phyloP scores from a whole-genome alignment of 1,139 yeast species.

The Saccharomyces hybrid region DNA sequence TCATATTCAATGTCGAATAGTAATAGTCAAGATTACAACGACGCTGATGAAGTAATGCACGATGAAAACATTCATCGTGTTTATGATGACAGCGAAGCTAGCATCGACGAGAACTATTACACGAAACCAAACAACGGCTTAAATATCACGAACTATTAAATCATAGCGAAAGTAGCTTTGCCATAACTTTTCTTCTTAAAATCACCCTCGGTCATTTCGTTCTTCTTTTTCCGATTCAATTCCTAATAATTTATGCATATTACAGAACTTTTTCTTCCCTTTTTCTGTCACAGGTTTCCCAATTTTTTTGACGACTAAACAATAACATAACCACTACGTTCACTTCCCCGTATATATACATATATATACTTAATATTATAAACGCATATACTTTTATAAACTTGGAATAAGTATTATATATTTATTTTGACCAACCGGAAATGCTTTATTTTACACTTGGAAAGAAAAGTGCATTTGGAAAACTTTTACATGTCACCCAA shows the following conservation, averaged over 20 bases:
- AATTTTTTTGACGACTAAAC: neutral
- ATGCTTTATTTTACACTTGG: neutral
- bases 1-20: neutral
- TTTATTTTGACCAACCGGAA: neutral
- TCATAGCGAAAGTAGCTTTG: neutral
- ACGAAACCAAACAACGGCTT: neutral
- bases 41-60: neutral
- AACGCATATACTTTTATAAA: neutral
- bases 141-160: neutral
- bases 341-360: neutral
- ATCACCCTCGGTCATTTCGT: neutral
- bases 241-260: neutral
- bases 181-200: neutral
- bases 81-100: neutral
- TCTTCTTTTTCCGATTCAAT: neutral
- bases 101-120: neutral
- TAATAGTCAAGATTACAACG: neutral
- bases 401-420: neutral
- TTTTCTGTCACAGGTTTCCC: neutral
- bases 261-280: neutral
- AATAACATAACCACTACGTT: neutral
- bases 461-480: neutral
- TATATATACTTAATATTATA: neutral
- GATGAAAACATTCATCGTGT: neutral
- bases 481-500: slow-evolving; percentile 6